Conservation (phyloP, 768 basidiomycete genomes). For the Amylocystis lapponica region DNA sequence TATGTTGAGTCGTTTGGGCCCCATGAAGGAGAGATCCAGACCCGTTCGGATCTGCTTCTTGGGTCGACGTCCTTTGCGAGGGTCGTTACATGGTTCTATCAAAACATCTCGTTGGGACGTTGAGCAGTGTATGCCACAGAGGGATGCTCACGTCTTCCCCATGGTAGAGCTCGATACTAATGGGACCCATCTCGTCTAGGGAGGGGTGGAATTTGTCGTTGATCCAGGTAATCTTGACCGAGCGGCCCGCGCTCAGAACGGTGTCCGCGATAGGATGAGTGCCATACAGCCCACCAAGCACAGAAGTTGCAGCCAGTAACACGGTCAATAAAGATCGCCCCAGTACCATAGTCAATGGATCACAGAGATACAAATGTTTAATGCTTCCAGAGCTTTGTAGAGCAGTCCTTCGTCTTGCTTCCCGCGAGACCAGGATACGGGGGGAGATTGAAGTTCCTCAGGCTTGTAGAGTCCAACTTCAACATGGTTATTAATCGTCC, state of each 20-base stretch:
- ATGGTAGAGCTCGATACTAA: slow-evolving; percentile 43
- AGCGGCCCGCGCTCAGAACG: slow-evolving; percentile 38
- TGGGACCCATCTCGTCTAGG: slow-evolving; percentile 34
- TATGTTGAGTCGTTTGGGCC: slow-evolving; percentile 24
- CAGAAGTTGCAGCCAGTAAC: not conserved
- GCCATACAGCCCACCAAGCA: slow-evolving; percentile 33
- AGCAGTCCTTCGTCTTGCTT: no score
- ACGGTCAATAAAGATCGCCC: not conserved
- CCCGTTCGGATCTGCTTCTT: slow-evolving; percentile 11
- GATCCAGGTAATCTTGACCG: slow-evolving; percentile 41
- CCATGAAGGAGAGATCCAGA: slow-evolving; percentile 26
- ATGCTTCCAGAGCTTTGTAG: no score
- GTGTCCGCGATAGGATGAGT: slow-evolving; percentile 44
- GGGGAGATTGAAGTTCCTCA: no score
- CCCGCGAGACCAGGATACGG: no score
- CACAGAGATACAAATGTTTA: no score
- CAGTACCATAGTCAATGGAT: not conserved
- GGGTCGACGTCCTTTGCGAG: slow-evolving; percentile 43
- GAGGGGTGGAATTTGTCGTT: slow-evolving; percentile 40
- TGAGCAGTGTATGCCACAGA: not conserved
- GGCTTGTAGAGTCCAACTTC: no score
- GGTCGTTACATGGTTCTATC: slow-evolving; percentile 35
- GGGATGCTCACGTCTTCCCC: slow-evolving; percentile 34
- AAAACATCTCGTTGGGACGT: not conserved
- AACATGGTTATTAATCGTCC: no score